Base-by-base conservation (phyloP, 176 grass and related monocot genomes). In the Otatea glauca region DNA sequence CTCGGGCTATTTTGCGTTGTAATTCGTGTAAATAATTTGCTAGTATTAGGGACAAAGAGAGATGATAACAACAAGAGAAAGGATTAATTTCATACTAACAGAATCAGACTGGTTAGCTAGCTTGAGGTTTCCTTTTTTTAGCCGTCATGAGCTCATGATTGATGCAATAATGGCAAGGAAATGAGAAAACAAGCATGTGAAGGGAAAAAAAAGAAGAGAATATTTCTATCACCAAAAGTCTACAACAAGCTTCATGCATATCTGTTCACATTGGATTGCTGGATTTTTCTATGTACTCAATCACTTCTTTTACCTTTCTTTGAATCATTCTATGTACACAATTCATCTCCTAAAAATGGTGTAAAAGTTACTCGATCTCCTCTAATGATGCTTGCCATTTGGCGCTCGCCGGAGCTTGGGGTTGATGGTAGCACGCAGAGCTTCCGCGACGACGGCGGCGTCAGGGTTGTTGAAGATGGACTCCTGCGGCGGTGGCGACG, bases 21-120 rank as follows among this genome's bases (percentile, higher is more conserved):
- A 59, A 68, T 54, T 70, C 64, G 44, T 92, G 90, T 89, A 83
- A 76, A 92, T 75, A 89, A 75, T 70, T 92, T 86, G 75, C 4
- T 89, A 86, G 75, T 69, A 58, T 80, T 75, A 88, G 72, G 58
- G 45, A 59, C 47, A 83, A 65, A 59, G 54, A 41, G 32, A 78
- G 37, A 80, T 56, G 35, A 66, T 79, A 86, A 74, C 73, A 86
- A 70, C 14, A 90, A 79, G 79, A 83, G 89, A 42, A 74, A 75
- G 73, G 62, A 39, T 82, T 23, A 55, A 43, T 68, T 39, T 14
- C 73, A 68, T 70, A 34, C 58, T 86, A 86, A 78, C 88, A 68
- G 16, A 39, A 84, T 65, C 63, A 77, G 8, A 73, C 34, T 81
- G 67, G 61, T 32, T 63, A 27, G 62, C 49, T 55, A 23, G 23